These are phyloP conservation scores for Fonsecaea nubica DNA, from an alignment of 2,329 filamentous ascomycete genomes.

Conservation along the genomic window DNA sequence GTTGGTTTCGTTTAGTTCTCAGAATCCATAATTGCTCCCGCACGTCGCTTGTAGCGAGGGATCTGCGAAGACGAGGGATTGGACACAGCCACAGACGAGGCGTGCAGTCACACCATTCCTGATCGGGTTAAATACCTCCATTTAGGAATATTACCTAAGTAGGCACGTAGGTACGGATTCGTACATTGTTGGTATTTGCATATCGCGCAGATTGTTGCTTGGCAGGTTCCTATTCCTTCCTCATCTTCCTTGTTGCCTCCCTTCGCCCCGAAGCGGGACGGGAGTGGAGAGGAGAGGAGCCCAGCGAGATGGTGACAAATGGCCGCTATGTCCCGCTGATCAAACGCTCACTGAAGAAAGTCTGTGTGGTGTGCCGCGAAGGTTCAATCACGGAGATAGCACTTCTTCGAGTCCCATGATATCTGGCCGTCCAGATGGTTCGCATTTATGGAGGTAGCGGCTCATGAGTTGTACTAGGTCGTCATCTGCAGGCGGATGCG, in stretches of 20 bases:
- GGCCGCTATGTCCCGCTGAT: neutral
- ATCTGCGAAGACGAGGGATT: too few relatives aligned
- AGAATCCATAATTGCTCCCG: too few relatives aligned
- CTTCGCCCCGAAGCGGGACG: neutral
- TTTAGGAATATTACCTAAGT: neutral
- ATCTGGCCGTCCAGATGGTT: conserved; percentile 19
- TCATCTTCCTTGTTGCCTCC: neutral
- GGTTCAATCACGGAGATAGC: neutral
- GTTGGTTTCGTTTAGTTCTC: neutral
- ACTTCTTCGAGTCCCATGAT: conserved; percentile 19
- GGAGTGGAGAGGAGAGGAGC: neutral
- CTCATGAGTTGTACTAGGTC: conserved; percentile 24
- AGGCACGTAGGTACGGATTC: neutral
- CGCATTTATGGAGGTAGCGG: conserved; percentile 29
- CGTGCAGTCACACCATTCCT: neutral
- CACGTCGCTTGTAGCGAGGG: too few relatives aligned
- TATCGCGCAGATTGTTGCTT: neutral
- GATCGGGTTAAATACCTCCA: neutral
- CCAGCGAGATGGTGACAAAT: neutral
- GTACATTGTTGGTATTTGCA: neutral
- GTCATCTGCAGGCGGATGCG: conserved; percentile 5
- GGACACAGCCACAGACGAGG: too few relatives aligned
- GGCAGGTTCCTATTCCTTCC: neutral
- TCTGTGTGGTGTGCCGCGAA: neutral
- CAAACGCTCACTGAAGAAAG: neutral